phyloP scores from a whole-genome alignment of 208 protist species.

The Leishmania major region DNA sequence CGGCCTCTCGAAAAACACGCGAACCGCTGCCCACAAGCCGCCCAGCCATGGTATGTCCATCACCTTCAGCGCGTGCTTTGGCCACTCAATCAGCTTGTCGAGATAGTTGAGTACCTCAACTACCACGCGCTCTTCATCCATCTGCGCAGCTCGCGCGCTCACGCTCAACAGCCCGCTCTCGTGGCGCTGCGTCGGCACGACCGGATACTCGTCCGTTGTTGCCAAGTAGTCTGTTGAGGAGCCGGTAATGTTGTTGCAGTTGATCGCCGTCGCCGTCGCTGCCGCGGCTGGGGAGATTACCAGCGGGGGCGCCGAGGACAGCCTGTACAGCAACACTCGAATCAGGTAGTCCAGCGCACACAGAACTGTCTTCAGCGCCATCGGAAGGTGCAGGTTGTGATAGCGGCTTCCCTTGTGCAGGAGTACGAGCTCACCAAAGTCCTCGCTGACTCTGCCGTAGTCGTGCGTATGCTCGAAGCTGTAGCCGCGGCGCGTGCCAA shows the following conservation, averaged over 20 bases:
- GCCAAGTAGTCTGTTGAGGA: neutral
- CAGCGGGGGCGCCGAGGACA: constrained; percentile 1
- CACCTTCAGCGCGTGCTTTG: constrained; percentile 63
- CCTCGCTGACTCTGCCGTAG: constrained; percentile 51
- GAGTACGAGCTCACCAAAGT: constrained; percentile 41
- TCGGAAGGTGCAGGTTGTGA: constrained; percentile 36
- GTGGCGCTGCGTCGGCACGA: constrained; percentile 4
- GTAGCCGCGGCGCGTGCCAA: constrained; percentile 69
- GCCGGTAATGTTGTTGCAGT: neutral
- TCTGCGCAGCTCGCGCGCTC: neutral
- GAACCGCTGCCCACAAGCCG: constrained; percentile 75
- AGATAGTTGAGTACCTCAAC: constrained; percentile 72
- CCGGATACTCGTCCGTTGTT: neutral
- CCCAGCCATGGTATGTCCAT: constrained; percentile 75
- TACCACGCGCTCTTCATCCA: constrained; percentile 52
- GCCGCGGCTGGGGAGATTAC: neutral
- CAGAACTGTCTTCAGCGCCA: constrained; percentile 49
- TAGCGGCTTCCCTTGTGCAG: constrained; percentile 32
- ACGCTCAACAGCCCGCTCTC: constrained; percentile 8
- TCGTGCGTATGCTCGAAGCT: constrained; percentile 79
- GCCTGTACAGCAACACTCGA: constrained; percentile 10
- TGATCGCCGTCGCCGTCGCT: neutral
- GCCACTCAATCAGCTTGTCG: constrained; percentile 79
- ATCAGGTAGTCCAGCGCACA: constrained; percentile 46
- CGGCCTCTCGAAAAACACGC: constrained; percentile 42